Evolutionary conservation across 208 protist genomes (phyloP).

Genomic region (Acanthamoeba royreba): DNA sequence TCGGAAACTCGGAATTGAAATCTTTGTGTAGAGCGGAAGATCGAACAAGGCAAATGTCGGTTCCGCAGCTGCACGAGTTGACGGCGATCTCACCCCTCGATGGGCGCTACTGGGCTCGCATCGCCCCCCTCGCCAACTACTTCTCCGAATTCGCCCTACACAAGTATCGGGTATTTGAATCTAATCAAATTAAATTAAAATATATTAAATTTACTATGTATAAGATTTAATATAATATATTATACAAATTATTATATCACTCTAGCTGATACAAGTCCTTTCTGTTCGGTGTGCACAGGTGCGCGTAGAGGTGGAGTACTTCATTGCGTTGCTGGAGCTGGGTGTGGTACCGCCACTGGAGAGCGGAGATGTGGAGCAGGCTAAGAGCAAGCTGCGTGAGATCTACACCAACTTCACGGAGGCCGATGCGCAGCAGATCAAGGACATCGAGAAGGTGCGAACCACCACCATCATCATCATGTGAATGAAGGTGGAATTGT

Average conservation of each 20-base stretch:
- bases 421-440: slow-evolving; percentile 85
- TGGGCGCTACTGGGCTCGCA: slow-evolving; percentile 88
- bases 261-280: not conserved
- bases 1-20: too few relatives aligned
- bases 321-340: slow-evolving; percentile 75
- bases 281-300: slow-evolving; percentile 53
- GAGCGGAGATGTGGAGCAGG: not conserved
- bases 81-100: slow-evolving; percentile 89
- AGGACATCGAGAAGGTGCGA: slow-evolving; percentile 89
- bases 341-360: not conserved
- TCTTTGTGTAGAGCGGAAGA: too few relatives aligned
- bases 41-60: not conserved
- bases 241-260: not conserved
- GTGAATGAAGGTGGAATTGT: too few relatives aligned
- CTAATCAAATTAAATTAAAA: not conserved
- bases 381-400: slow-evolving; percentile 76
- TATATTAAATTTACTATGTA: not conserved
- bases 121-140: slow-evolving; percentile 80
- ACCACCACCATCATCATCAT: too few relatives aligned
- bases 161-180: slow-evolving; percentile 54
- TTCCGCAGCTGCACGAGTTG: not conserved
- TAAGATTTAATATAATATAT: not conserved
- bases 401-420: slow-evolving; percentile 80
- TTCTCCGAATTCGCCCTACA: slow-evolving; percentile 87
- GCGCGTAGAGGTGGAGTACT: slow-evolving; percentile 90